Evolutionary conservation across 31 red algal species (phyloP).

Genomic region (Odonthalia washingtoniensis): DNA sequence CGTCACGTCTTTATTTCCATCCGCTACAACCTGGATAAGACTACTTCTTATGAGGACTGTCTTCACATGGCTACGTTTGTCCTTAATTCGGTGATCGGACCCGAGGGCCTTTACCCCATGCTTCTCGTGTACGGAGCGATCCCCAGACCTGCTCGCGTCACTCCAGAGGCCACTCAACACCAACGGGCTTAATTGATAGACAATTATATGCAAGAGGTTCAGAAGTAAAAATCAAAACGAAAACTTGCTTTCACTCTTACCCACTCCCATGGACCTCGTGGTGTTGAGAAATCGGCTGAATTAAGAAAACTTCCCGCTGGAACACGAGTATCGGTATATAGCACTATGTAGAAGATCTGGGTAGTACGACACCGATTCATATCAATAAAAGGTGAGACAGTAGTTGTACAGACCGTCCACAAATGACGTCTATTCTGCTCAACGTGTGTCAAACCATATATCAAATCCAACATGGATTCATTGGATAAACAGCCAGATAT

Average conservation of each 20-base stretch:
- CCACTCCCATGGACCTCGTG: slow-evolving; percentile 4
- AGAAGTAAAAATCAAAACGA: slow-evolving; percentile 14
- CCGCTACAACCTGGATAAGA: not conserved
- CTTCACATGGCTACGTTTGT: slow-evolving; percentile 26
- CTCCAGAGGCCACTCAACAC: not conserved
- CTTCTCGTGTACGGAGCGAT: slow-evolving; percentile 44
- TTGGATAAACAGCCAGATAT: not conserved
- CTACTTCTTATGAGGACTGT: too few species aligned
- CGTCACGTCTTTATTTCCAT: slow-evolving; percentile 23
- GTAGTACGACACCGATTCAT: not conserved
- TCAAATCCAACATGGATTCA: not conserved
- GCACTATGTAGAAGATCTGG: not conserved
- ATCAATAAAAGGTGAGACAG: slow-evolving; percentile 1
- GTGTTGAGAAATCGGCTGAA: not conserved
- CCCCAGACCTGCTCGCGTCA: not conserved
- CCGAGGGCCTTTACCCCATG: slow-evolving; percentile 42
- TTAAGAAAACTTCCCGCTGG: slow-evolving; percentile 37
- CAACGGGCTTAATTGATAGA: slow-evolving; percentile 20
- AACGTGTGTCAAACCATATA: slow-evolving; percentile 16
- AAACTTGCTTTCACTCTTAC: slow-evolving; percentile 29
- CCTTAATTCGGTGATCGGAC: slow-evolving; percentile 32
- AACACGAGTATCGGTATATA: slow-evolving; percentile 17
- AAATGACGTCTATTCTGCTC: not conserved
- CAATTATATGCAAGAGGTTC: slow-evolving; percentile 9
- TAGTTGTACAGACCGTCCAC: slow-evolving; percentile 25